Evolutionary conservation across 169 alveolate species (phyloP).

Genomic region (Eimeria mitis): DNA sequence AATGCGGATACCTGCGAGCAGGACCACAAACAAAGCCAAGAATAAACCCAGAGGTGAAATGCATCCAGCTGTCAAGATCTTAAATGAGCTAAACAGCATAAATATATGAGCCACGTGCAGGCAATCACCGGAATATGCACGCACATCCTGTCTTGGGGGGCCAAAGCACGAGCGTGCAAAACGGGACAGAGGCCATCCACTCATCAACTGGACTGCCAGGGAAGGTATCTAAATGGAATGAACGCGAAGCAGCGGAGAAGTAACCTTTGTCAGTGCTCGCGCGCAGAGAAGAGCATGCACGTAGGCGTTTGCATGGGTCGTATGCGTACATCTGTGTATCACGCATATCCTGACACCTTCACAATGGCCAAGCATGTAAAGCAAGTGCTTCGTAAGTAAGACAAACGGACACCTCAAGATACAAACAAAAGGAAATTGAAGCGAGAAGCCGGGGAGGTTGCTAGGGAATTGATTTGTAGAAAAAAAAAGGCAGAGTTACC

Average conservation of each 20-base stretch:
- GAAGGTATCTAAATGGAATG: neutral
- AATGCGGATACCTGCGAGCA: conserved; percentile 11
- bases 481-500: neutral
- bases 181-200: neutral
- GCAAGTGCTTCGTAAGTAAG: neutral
- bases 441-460: too few species aligned
- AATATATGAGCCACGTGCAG: neutral
- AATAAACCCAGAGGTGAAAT: neutral
- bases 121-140: neutral
- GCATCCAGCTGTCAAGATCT: neutral
- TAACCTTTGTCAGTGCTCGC: neutral
- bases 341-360: neutral
- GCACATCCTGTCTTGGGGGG: neutral
- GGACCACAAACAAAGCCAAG: neutral
- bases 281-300: neutral
- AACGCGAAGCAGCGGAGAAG: neutral
- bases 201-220: neutral
- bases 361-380: neutral
- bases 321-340: neutral
- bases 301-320: neutral
- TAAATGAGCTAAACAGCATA: neutral
- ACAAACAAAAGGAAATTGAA: neutral
- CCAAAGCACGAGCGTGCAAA: neutral
- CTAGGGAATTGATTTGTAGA: neutral
- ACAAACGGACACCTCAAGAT: neutral